Conservation (phyloP, 2,329 filamentous ascomycete genomes). For the Trichophyton mentagrophytes region DNA sequence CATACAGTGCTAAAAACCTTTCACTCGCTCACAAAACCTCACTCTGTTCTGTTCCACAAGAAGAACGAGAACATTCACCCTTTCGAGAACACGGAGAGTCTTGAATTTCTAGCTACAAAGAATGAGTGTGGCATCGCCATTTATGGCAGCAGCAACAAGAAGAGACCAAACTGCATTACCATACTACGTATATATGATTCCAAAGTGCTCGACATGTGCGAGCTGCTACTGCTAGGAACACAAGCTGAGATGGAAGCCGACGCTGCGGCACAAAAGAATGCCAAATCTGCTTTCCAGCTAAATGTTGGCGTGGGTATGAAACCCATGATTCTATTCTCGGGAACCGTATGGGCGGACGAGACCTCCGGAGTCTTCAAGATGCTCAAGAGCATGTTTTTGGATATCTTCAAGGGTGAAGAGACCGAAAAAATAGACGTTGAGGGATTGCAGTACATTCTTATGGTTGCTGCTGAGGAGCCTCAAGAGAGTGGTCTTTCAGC, state of each 20-base stretch:
- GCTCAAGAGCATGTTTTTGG: constrained; percentile 73
- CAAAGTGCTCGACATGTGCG: constrained; percentile 89
- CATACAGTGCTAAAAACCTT: constrained; percentile 78
- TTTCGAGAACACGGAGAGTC: constrained; percentile 74
- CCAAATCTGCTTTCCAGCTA: constrained; percentile 36
- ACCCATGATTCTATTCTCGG: constrained; percentile 83
- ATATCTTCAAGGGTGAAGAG: constrained; percentile 80
- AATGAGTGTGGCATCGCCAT: constrained; percentile 82
- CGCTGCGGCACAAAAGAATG: constrained; percentile 47
- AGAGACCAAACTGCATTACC: constrained; percentile 83
- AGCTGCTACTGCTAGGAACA: constrained; percentile 68
- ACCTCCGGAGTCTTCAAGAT: constrained; percentile 68
- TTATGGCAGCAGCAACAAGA: constrained; percentile 80
- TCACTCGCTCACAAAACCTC: constrained; percentile 68
- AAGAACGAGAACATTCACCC: constrained; percentile 85
- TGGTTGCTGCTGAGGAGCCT: constrained; percentile 60
- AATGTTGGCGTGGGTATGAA: constrained; percentile 63
- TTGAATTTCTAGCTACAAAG: constrained; percentile 94
- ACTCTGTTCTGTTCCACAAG: constrained; percentile 86
- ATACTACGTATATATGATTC: constrained; percentile 69
- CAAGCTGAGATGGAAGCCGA: constrained; percentile 49
- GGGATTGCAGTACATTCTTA: constrained; percentile 81
- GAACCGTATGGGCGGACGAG: constrained; percentile 73
- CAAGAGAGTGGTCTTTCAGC: constrained; percentile 19
- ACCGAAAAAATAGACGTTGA: constrained; percentile 82